These are phyloP conservation scores for Colletotrichum orbiculare DNA, from an alignment of 2,329 filamentous ascomycete species.

Conservation along the genomic window DNA sequence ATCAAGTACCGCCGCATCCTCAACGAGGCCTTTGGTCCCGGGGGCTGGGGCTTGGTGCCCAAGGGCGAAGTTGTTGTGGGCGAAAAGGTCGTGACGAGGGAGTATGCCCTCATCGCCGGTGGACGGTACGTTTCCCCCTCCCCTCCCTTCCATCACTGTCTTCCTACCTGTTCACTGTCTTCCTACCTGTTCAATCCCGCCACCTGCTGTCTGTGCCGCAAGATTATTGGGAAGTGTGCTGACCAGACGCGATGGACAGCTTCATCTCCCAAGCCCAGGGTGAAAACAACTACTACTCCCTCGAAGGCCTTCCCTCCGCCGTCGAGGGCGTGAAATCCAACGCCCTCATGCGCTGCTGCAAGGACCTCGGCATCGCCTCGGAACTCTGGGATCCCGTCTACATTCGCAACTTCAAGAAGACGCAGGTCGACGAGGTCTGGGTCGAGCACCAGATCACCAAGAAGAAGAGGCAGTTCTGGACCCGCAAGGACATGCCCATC, in stretches of 20 bases:
- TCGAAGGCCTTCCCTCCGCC: constrained; percentile 91
- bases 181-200: too few relatives aligned
- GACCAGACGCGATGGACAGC: constrained; percentile 56
- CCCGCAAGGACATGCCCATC: constrained; percentile 84
- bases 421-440: constrained; percentile 82
- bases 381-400: constrained; percentile 97
- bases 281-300: constrained; percentile 92
- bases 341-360: constrained; percentile 97
- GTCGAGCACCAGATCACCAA: constrained; percentile 89
- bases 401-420: constrained; percentile 83
- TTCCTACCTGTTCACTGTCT: too few relatives aligned
- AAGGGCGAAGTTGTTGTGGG: constrained; percentile 87
- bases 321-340: constrained; percentile 98
- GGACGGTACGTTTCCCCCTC: constrained; percentile 75
- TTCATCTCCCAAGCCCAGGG: constrained; percentile 93
- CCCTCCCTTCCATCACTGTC: not conserved
- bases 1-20: constrained; percentile 96
- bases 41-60: constrained; percentile 94
- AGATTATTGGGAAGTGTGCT: not conserved
- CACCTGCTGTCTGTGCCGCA: too few relatives aligned
- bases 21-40: constrained; percentile 91
- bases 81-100: constrained; percentile 83
- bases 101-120: constrained; percentile 91
- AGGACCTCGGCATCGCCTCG: constrained; percentile 92
- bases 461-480: constrained; percentile 89